These are phyloP conservation scores for Trichoderma koningii DNA, from an alignment of 2,329 filamentous ascomycete species.

Conservation along the genomic window DNA sequence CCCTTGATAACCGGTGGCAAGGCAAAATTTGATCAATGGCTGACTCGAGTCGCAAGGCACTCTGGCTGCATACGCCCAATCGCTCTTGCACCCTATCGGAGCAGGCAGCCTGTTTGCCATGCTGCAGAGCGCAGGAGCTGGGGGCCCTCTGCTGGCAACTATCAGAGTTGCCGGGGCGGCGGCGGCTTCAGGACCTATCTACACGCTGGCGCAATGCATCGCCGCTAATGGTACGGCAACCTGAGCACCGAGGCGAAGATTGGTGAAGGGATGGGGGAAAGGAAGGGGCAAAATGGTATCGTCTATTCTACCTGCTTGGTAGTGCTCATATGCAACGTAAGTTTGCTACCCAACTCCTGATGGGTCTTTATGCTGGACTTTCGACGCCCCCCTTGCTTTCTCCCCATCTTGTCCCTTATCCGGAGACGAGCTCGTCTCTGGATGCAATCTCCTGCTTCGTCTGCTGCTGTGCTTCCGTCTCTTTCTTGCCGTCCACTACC, in stretches of 20 bases:
- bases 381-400: not conserved
- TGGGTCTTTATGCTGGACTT: not conserved
- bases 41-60: not conserved
- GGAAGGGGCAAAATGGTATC: not conserved
- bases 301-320: not conserved
- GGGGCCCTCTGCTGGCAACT: conserved; percentile 33
- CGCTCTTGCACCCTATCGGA: conserved; percentile 33
- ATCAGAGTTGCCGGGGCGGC: conserved; percentile 23
- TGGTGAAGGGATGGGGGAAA: not conserved
- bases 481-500: not conserved
- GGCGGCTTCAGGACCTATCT: not conserved
- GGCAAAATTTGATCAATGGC: not conserved
- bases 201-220: not conserved
- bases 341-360: not conserved
- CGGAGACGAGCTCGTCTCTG: conserved; percentile 29
- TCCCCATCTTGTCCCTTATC: conserved; percentile 3
- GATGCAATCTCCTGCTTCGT: conserved; percentile 28
- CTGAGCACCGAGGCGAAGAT: not conserved
- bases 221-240: not conserved
- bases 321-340: not conserved
- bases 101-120: conserved; percentile 34
- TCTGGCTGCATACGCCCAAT: not conserved
- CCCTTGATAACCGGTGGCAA: not conserved
- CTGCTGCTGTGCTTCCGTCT: conserved; percentile 8
- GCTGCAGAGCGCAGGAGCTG: conserved; percentile 38